Conservation (phyloP, 768 basidiomycete species). For the Leccinum pellstonianum region DNA sequence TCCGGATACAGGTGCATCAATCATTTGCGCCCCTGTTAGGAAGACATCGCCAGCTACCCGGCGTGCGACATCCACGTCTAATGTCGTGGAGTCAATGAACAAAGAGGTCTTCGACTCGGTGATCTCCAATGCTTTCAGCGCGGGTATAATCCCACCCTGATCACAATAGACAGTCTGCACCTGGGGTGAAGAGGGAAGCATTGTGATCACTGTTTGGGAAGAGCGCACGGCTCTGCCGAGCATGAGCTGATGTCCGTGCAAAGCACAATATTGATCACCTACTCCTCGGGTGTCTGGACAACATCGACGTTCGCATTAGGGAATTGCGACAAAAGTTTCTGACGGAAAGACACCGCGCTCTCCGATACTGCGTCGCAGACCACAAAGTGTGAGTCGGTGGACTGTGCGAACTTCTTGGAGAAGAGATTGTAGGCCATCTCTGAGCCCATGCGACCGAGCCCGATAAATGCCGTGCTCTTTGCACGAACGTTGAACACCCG, state of each 20-base stretch:
- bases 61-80: conserved; percentile 76
- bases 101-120: conserved; percentile 47
- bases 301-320: conserved; percentile 60
- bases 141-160: conserved; percentile 60
- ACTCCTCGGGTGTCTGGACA: conserved; percentile 71
- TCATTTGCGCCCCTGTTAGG: conserved; percentile 63
- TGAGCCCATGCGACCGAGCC: conserved; percentile 85
- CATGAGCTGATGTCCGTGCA: conserved; percentile 7
- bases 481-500: conserved; percentile 41
- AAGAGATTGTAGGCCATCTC: conserved; percentile 88
- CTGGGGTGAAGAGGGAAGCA: conserved; percentile 91
- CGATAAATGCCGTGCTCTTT: conserved; percentile 73
- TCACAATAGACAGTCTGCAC: conserved; percentile 73
- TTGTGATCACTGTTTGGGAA: conserved; percentile 74
- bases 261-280: conserved; percentile 32
- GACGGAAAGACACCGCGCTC: conserved; percentile 53
- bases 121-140: conserved; percentile 49
- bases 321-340: conserved; percentile 53
- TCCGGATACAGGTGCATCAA: conserved; percentile 94
- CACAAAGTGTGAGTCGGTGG: conserved; percentile 58
- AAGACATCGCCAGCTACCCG: conserved; percentile 57
- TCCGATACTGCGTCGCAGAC: conserved; percentile 76
- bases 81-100: conserved; percentile 88
- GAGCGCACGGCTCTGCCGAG: conserved; percentile 55
- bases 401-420: conserved; percentile 61